phyloP scores from a whole-genome alignment of 768 basidiomycete genomes.

The Nidula microcarpa region DNA sequence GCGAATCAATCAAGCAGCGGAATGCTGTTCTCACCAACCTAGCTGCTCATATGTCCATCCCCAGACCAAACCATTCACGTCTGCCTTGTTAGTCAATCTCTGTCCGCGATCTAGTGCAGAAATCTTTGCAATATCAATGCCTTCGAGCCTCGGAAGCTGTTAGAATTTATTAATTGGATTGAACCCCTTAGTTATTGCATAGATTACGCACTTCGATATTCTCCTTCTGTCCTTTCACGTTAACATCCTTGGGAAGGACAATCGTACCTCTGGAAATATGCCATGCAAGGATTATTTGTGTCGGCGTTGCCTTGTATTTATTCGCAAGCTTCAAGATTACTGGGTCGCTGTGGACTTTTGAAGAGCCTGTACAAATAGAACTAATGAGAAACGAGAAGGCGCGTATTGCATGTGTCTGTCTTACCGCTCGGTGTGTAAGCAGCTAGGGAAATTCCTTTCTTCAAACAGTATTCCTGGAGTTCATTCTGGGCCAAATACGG shows the following conservation, averaged over 20 bases:
- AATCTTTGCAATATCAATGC: not conserved
- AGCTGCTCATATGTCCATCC: not conserved
- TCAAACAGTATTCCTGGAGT: slow-evolving; percentile 34
- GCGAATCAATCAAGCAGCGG: too few relatives aligned
- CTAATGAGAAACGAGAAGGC: not conserved
- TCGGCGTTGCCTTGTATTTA: slow-evolving; percentile 34
- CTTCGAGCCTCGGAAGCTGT: not conserved
- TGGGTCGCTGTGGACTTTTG: slow-evolving; percentile 35
- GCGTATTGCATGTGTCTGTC: not conserved
- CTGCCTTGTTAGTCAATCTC: not conserved
- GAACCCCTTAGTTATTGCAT: not conserved
- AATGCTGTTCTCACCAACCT: not conserved
- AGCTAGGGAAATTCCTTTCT: slow-evolving; percentile 38
- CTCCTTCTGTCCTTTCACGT: slow-evolving; percentile 36
- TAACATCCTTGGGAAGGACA: slow-evolving; percentile 36
- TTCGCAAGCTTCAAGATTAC: slow-evolving; percentile 31
- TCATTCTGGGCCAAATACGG: slow-evolving; percentile 39
- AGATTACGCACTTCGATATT: slow-evolving; percentile 34
- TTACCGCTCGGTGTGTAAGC: slow-evolving; percentile 40
- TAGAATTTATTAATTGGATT: not conserved
- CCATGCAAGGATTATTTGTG: slow-evolving; percentile 43
- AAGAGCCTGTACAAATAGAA: slow-evolving; percentile 22
- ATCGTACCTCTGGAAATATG: slow-evolving; percentile 35
- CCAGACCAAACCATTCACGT: not conserved
- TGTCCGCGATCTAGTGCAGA: not conserved